phyloP scores from a whole-genome alignment of 2,329 filamentous ascomycete genomes.

The Diaporthe amygdali region DNA sequence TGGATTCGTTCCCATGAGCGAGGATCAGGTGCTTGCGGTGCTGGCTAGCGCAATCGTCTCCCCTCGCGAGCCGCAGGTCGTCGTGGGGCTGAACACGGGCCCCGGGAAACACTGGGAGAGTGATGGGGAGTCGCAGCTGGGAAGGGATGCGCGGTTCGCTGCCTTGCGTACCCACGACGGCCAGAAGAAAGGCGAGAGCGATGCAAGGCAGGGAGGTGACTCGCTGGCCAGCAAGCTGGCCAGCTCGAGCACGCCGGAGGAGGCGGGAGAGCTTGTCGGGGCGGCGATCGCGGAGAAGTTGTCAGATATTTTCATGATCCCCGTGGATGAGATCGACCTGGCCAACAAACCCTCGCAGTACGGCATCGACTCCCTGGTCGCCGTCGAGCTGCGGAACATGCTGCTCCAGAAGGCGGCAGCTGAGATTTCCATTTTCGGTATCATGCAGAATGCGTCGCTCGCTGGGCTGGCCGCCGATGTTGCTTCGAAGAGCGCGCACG shows the following conservation, averaged over 20 bases:
- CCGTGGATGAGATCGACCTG: conserved; percentile 30
- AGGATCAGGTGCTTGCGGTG: neutral
- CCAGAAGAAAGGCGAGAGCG: no score
- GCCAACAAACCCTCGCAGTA: conserved; percentile 28
- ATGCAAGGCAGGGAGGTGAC: no score
- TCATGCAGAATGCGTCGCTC: neutral
- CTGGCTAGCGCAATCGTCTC: neutral
- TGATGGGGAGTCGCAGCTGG: no score
- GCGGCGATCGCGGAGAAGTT: conserved; percentile 29
- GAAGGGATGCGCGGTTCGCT: no score
- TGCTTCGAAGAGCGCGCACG: neutral
- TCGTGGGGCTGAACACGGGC: no score
- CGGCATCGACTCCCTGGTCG: conserved; percentile 38
- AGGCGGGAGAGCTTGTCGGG: conserved; percentile 25
- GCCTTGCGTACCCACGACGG: no score
- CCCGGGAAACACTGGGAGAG: no score
- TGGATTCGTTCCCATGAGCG: neutral
- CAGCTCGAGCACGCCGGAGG: neutral
- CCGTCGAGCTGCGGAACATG: conserved; percentile 35
- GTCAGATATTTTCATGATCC: conserved; percentile 32
- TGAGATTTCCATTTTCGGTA: neutral
- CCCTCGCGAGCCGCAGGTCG: neutral
- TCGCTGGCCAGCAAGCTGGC: neutral
- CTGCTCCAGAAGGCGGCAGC: neutral
- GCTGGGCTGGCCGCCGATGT: neutral